A percentile compares a stretch with the other conserved stretches of the same genome.
Conservation (phyloP, 345 rosid species). For the Euphorbia peplus region DNA sequence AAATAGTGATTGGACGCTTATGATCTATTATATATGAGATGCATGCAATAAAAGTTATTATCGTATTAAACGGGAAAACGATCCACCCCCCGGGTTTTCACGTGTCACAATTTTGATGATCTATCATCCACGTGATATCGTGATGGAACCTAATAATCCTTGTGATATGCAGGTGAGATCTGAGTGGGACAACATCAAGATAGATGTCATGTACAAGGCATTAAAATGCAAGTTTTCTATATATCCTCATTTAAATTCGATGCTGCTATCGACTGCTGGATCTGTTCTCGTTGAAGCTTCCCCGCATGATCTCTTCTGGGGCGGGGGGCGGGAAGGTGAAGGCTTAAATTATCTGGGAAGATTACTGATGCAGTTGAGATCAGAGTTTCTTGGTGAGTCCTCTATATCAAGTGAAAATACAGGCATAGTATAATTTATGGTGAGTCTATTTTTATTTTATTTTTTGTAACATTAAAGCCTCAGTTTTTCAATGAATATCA, state of each 20-base stretch:
- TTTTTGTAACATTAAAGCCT: not conserved
- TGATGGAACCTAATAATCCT: not conserved
- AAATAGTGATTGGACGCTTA: not conserved
- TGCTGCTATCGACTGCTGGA: constrained; percentile 74
- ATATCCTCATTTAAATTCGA: constrained; percentile 76
- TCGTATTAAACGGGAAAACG: too few species aligned
- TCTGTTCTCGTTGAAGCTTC: constrained; percentile 88
- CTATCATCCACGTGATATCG: not conserved
- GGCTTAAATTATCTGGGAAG: constrained; percentile 90
- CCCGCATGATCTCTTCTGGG: constrained; percentile 94
- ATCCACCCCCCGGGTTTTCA: too few species aligned
- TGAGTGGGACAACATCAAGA: constrained; percentile 78
- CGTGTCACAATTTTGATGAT: too few species aligned
- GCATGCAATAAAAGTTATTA: too few species aligned
- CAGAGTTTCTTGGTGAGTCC: constrained; percentile 70
- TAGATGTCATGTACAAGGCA: constrained; percentile 75
- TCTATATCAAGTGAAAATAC: constrained; percentile 41
- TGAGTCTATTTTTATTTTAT: too few species aligned
- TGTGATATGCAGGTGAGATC: constrained; percentile 57
- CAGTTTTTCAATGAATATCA: too few species aligned
- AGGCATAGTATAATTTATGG: constrained; percentile 14
- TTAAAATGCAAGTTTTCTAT: constrained; percentile 79
- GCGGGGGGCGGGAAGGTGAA: constrained; percentile 95
- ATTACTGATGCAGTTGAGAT: constrained; percentile 79
- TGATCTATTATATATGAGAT: too few species aligned